phyloP scores from a whole-genome alignment of 208 protist species.

The Zelonia costaricensis region DNA sequence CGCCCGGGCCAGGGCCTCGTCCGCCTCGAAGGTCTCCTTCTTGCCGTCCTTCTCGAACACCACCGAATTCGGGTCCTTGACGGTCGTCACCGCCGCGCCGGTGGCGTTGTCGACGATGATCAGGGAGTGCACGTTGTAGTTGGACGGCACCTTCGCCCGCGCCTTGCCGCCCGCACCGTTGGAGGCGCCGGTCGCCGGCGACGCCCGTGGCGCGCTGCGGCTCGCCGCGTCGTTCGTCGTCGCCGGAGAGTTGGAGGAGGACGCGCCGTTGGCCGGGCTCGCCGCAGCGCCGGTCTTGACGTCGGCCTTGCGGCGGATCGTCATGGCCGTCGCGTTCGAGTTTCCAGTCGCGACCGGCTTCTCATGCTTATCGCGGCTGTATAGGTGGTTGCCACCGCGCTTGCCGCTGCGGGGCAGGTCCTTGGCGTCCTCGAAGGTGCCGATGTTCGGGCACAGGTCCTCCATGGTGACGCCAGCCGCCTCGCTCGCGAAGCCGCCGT shows the following conservation, averaged over 20 bases:
- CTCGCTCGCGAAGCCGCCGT: constrained; percentile 46
- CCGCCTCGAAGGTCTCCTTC: constrained; percentile 73
- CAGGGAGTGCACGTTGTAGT: constrained; percentile 82
- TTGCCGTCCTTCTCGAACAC: constrained; percentile 60
- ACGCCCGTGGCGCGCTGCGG: neutral
- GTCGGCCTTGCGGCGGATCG: constrained; percentile 44
- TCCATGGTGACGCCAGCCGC: constrained; percentile 25
- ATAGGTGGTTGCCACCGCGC: constrained; percentile 70
- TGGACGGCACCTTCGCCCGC: constrained; percentile 58
- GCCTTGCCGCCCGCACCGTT: constrained; percentile 19
- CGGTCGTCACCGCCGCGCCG: constrained; percentile 12
- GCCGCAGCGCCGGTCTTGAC: neutral
- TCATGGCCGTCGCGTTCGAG: constrained; percentile 38
- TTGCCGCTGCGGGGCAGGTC: constrained; percentile 62
- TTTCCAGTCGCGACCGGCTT: constrained; percentile 39
- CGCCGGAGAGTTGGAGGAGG: constrained; percentile 1
- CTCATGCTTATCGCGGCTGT: constrained; percentile 55
- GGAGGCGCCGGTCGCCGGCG: constrained; percentile 7
- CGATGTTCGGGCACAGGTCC: constrained; percentile 58
- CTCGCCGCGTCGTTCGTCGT: constrained; percentile 1
- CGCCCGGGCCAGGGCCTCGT: constrained; percentile 56
- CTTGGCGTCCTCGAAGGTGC: constrained; percentile 46
- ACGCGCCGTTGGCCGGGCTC: neutral
- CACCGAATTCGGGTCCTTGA: constrained; percentile 59
- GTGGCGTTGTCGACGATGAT: constrained; percentile 49